phyloP scores from a whole-genome alignment of 306 rosid species.

The Trifolium dubium region DNA sequence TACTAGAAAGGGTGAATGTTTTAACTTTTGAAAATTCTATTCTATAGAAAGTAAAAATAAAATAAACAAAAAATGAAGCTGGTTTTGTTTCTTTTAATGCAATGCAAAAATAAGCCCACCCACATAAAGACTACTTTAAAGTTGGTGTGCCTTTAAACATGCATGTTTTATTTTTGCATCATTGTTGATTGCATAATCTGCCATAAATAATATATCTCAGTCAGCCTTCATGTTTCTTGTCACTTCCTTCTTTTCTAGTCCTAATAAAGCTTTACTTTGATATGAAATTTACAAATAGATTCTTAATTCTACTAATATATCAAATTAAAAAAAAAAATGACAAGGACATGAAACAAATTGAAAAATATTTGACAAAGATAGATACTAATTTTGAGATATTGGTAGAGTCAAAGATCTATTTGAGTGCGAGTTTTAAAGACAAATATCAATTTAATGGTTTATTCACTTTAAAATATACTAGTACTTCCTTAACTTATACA shows the following conservation, averaged over 20 bases:
- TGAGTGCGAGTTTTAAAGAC: too few species aligned
- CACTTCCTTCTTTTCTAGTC: slow-evolving; percentile 48
- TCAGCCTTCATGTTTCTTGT: slow-evolving; percentile 47
- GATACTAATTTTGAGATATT: too few species aligned
- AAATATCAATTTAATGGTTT: background rate
- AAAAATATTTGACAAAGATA: too few species aligned
- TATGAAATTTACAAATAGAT: too few species aligned
- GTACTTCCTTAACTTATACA: background rate
- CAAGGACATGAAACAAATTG: too few species aligned
- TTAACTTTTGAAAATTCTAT: slow-evolving; percentile 37
- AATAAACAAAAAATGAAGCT: slow-evolving; percentile 32
- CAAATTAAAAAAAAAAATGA: too few species aligned
- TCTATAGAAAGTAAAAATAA: background rate
- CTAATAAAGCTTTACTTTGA: slow-evolving; percentile 36
- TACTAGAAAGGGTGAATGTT: slow-evolving; percentile 42
- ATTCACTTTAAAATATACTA: slow-evolving; percentile 5
- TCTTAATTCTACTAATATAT: too few species aligned
- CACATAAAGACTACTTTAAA: slow-evolving; percentile 51
- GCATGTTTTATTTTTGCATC: slow-evolving; percentile 37
- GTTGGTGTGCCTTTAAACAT: slow-evolving; percentile 50
- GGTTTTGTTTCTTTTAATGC: slow-evolving; percentile 55
- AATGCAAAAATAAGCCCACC: slow-evolving; percentile 42
- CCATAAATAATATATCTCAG: slow-evolving; percentile 43
- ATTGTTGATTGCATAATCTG: slow-evolving; percentile 44
- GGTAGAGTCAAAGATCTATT: too few species aligned